Evolutionary conservation across 2,329 filamentous ascomycete genomes (phyloP).

Genomic region (Dactylellina sp.): DNA sequence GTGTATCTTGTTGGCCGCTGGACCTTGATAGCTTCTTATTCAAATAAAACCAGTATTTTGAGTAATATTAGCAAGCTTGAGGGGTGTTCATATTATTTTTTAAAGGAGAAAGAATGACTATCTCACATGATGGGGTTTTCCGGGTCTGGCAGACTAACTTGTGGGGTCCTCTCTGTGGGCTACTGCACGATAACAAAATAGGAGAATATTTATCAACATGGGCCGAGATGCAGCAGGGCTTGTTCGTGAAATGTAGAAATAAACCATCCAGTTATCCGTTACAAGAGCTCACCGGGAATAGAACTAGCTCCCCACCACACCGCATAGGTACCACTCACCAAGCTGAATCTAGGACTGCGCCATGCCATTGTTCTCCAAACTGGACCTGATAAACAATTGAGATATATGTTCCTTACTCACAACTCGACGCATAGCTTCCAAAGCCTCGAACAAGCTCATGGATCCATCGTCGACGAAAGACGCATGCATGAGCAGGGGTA

Average conservation of each 20-base stretch:
- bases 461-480: conserved; percentile 32
- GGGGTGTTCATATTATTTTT: neutral
- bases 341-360: conserved; percentile 6
- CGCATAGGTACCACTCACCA: neutral
- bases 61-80: conserved; percentile 13
- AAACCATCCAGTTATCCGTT: conserved; percentile 9
- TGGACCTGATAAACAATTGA: conserved; percentile 22
- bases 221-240: conserved; percentile 4
- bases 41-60: conserved; percentile 5
- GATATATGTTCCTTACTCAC: conserved; percentile 30
- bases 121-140: conserved; percentile 17
- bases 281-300: conserved; percentile 23
- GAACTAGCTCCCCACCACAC: neutral
- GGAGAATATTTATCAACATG: conserved; percentile 29
- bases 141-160: neutral
- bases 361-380: conserved; percentile 1
- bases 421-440: conserved; percentile 43
- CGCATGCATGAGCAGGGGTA: conserved; percentile 60
- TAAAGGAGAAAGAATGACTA: neutral
- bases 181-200: conserved; percentile 30
- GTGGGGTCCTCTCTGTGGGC: conserved; percentile 7
- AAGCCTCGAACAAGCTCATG: conserved; percentile 42
- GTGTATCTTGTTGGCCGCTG: too few species aligned
- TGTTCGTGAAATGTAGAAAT: conserved; percentile 6
- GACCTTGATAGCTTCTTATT: conserved; percentile 8